Evolutionary conservation across 305 asterid species (phyloP), one percentile per base, ranked within the genome.

Genomic region (Rubia balearica): DNA sequence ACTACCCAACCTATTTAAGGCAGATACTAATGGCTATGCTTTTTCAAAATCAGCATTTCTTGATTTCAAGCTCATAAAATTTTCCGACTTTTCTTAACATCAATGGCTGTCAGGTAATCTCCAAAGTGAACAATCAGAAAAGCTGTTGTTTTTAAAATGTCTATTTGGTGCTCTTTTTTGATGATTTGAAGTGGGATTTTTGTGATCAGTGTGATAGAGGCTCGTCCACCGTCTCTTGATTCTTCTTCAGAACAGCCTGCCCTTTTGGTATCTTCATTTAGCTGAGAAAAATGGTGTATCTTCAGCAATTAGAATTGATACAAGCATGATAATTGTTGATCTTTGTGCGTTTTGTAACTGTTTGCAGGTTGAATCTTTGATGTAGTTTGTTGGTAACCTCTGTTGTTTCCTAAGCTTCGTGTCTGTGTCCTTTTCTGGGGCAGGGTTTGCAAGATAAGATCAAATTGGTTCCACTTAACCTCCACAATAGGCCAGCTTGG

Each of bases 401-500:
- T 56, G 33, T 68, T 40, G 40, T 42, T 45, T 24, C 10, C 22
- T 67, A n/a, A 42, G 24, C 38, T 70, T 74, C 8, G 38, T 70
- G 69, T 51, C 65, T 66, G 57, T 24, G 9, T 46, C 10, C 63
- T 65, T 48, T 74, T 70, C 53, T 75, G 46, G 69, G 78, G 67
- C 81, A 92, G 98, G 98, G 86, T 51, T 78, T 92, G 77, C 90
- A 89, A 70, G 94, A 89, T 65, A 78, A 79, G 59, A 87, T 91
- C 69, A 80, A 84, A 77, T 75, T 92, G 83, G 88, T 91, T 12
- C 88, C 96, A 6, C 84, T 91, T 76, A 83, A 91, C 78, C 89
- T 88, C 60, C 80, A 81, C 76, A 83, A 89, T 81, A 84, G 90
- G 83, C 98, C 96, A 63, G 75, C 81, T 72, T 91, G 98, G 98